These are phyloP conservation scores for Solanum appendiculatum DNA, from an alignment of 257 asterid species.

Conservation along the genomic window DNA sequence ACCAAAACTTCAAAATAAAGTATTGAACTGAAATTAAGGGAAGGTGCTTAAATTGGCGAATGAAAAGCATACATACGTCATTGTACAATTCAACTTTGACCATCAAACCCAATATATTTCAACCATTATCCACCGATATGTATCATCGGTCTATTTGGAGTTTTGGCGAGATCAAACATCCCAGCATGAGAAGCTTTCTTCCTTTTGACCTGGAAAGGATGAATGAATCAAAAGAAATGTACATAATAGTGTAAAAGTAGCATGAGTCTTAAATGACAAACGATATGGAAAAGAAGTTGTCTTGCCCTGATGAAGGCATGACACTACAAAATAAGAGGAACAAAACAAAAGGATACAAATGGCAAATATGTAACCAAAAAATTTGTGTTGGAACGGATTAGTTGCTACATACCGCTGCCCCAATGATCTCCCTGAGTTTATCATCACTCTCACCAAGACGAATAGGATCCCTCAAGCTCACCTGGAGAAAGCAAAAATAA, in stretches of 20 bases:
- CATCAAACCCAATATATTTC: neutral
- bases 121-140: conserved; percentile 78
- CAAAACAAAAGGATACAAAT: neutral
- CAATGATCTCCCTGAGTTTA: conserved; percentile 69
- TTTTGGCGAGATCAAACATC: conserved; percentile 85
- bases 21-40: neutral
- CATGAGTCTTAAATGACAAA: neutral
- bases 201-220: conserved; percentile 53
- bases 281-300: neutral
- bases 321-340: neutral
- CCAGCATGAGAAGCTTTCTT: conserved; percentile 98
- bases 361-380: neutral
- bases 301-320: neutral
- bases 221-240: neutral
- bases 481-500: conserved; percentile 35
- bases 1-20: neutral
- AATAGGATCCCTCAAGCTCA: conserved; percentile 91
- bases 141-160: conserved; percentile 95
- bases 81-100: neutral
- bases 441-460: conserved; percentile 68
- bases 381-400: neutral
- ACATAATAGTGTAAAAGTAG: neutral
- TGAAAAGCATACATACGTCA: neutral
- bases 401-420: conserved; percentile 54
- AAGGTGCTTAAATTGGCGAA: neutral